Evolutionary conservation across 768 basidiomycete species (phyloP).

Genomic region (Daedaleopsis sinensis): DNA sequence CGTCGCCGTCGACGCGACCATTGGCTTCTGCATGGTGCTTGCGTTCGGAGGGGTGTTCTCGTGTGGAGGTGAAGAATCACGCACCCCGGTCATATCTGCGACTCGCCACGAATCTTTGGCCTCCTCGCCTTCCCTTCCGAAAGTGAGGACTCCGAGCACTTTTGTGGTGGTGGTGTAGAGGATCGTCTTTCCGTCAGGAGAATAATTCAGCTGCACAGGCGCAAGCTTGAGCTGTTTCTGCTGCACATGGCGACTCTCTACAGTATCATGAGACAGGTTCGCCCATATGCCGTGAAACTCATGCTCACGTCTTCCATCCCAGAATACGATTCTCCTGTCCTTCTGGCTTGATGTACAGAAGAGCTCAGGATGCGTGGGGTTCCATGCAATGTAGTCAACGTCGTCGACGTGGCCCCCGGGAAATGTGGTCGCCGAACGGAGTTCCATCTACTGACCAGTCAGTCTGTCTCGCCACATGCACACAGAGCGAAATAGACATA

Average conservation of each 20-base stretch:
- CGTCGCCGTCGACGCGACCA: slow-evolving; percentile 65
- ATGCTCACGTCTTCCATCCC: slow-evolving; percentile 79
- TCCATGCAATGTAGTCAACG: slow-evolving; percentile 84
- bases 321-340: slow-evolving; percentile 76
- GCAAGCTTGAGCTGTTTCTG: slow-evolving; percentile 59
- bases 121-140: slow-evolving; percentile 55
- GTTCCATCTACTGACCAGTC: slow-evolving; percentile 60
- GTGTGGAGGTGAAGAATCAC: background rate
- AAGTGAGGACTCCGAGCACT: slow-evolving; percentile 62
- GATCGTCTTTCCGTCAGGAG: slow-evolving; percentile 70
- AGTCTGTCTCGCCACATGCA: background rate
- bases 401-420: slow-evolving; percentile 77
- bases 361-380: slow-evolving; percentile 81
- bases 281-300: background rate
- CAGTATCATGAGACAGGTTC: background rate
- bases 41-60: background rate
- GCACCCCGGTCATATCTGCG: slow-evolving; percentile 31
- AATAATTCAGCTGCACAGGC: slow-evolving; percentile 68
- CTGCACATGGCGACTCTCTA: slow-evolving; percentile 74
- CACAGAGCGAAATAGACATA: slow-evolving; percentile 27
- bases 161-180: slow-evolving; percentile 64
- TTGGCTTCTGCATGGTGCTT: slow-evolving; percentile 24
- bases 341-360: slow-evolving; percentile 81
- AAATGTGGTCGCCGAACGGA: slow-evolving; percentile 63
- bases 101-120: slow-evolving; percentile 53